A percentile compares a stretch with the other conserved stretches of the same genome.
These are phyloP conservation scores for Tylopilus sp. DNA, from an alignment of 1,284 basidiomycete species.

Conservation along the genomic window DNA sequence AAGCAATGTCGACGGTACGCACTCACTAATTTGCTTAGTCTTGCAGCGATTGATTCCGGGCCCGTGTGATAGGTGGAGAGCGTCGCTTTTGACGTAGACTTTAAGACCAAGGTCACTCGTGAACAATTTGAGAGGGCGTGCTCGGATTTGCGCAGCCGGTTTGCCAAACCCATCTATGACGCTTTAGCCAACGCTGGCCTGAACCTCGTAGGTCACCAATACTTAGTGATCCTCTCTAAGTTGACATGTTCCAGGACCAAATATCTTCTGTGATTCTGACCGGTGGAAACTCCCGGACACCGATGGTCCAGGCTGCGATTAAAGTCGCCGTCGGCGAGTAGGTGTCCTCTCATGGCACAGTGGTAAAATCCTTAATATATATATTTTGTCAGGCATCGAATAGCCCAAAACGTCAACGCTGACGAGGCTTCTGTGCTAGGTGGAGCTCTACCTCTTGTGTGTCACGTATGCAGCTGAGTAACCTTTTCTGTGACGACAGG, in stretches of 20 bases:
- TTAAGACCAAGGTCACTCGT: slow-evolving; percentile 74
- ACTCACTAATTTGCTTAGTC: not conserved
- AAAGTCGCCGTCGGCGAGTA: slow-evolving; percentile 74
- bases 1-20: slow-evolving; percentile 68
- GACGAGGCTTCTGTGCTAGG: slow-evolving; percentile 96
- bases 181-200: slow-evolving; percentile 72
- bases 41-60: slow-evolving; percentile 4
- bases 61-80: slow-evolving; percentile 69
- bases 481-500: slow-evolving; percentile 35
- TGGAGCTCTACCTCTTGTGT: slow-evolving; percentile 13
- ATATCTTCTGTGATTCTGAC: slow-evolving; percentile 89
- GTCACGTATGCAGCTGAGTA: slow-evolving; percentile 3
- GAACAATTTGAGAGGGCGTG: slow-evolving; percentile 74
- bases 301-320: slow-evolving; percentile 86
- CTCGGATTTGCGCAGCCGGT: slow-evolving; percentile 59
- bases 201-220: slow-evolving; percentile 45
- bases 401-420: slow-evolving; percentile 93
- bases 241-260: slow-evolving; percentile 47
- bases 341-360: slow-evolving; percentile 25
- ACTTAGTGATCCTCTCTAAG: not conserved
- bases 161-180: slow-evolving; percentile 72
- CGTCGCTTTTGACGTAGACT: slow-evolving; percentile 88
- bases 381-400: slow-evolving; percentile 58
- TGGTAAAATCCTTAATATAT: slow-evolving; percentile 10
- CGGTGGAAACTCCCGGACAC: slow-evolving; percentile 87